phyloP scores from a whole-genome alignment of 140 eudicot species.

The Bidens hawaiensis region DNA sequence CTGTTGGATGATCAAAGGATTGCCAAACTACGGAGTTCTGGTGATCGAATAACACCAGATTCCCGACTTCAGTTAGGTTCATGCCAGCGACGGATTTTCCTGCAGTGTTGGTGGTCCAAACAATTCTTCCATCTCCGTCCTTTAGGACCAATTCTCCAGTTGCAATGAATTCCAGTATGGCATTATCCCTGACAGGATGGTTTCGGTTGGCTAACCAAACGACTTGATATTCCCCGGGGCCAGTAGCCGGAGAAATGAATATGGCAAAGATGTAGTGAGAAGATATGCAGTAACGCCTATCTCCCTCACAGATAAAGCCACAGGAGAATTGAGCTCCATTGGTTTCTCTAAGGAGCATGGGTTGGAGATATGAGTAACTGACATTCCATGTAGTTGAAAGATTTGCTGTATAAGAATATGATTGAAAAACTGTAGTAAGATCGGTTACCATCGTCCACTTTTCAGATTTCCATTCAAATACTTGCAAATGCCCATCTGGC shows the following conservation, averaged over 20 bases:
- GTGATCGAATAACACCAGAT: constrained; percentile 28
- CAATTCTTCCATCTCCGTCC: neutral
- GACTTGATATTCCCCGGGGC: constrained; percentile 14
- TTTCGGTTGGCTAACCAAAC: too few species aligned
- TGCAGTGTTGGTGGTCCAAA: too few species aligned
- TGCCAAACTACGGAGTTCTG: too few species aligned
- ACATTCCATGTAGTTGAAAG: too few species aligned
- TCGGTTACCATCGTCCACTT: too few species aligned
- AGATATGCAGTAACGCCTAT: too few species aligned
- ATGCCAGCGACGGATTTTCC: constrained; percentile 15
- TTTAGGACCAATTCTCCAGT: neutral
- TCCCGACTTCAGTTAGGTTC: constrained; percentile 30
- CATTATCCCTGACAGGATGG: constrained; percentile 5
- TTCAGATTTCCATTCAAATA: too few species aligned
- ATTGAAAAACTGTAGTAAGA: too few species aligned
- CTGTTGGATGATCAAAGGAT: too few species aligned
- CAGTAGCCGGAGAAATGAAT: constrained; percentile 15
- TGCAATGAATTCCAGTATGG: neutral
- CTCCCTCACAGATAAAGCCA: constrained; percentile 32
- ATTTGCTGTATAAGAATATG: too few species aligned
- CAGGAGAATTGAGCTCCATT: constrained; percentile 29
- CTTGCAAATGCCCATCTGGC: too few species aligned
- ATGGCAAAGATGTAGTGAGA: constrained; percentile 22
- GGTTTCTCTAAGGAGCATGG: constrained; percentile 24
- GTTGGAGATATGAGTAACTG: too few species aligned